Conservation (phyloP, 2,329 filamentous ascomycete species). For the Byssoonygena ceratinophila region DNA sequence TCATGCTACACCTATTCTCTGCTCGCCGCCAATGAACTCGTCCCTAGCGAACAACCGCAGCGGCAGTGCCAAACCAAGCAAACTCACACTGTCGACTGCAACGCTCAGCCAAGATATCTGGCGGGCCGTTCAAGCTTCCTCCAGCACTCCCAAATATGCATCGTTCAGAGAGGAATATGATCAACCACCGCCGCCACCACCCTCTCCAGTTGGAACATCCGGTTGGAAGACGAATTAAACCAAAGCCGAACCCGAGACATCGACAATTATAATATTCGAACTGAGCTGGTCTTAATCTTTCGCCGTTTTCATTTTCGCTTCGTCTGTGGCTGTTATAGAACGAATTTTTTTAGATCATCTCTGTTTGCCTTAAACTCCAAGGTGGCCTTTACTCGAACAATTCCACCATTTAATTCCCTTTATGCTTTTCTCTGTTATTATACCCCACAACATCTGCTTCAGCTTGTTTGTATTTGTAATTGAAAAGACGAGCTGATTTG, state of each 20-base stretch:
- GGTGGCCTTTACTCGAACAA: neutral
- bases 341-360: constrained; percentile 13
- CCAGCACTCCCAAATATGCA: constrained; percentile 25
- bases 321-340: constrained; percentile 13
- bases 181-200: constrained; percentile 26
- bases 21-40: neutral
- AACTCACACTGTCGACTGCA: constrained; percentile 14
- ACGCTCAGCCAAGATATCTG: constrained; percentile 32
- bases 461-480: neutral
- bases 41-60: neutral
- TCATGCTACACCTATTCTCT: neutral
- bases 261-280: neutral
- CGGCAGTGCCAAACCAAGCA: constrained; percentile 1
- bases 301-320: constrained; percentile 8
- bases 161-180: constrained; percentile 23
- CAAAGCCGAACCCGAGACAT: neutral
- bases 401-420: neutral
- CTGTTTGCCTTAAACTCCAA: constrained; percentile 11
- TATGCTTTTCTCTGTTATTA: neutral
- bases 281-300: constrained; percentile 2
- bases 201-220: constrained; percentile 23
- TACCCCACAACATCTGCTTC: neutral
- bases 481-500: neutral
- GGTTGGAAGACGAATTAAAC: neutral
- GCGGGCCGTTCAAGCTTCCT: constrained; percentile 31